Conservation (phyloP, 306 rosid genomes). For the Malus sieversii region DNA sequence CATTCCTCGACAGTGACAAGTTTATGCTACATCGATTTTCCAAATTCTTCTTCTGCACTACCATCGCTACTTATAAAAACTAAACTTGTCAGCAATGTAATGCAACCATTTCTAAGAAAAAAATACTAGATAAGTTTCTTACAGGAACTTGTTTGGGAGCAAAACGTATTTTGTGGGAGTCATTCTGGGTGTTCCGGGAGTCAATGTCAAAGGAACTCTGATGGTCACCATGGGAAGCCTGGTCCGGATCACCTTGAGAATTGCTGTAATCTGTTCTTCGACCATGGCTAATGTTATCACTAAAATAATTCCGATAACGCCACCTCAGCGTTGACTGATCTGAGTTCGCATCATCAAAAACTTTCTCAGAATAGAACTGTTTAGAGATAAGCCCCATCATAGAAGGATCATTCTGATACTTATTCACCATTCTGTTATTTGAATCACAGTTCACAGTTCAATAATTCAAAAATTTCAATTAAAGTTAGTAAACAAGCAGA, state of each 20-base stretch:
- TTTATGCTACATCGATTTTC: background rate
- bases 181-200: constrained; percentile 1
- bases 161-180: constrained; percentile 18
- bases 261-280: constrained; percentile 24
- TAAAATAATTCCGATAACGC: constrained; percentile 70
- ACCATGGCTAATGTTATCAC: constrained; percentile 38
- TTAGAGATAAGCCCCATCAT: constrained; percentile 49
- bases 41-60: background rate
- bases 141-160: constrained; percentile 40
- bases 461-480: background rate
- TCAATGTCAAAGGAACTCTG: constrained; percentile 20
- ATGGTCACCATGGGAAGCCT: constrained; percentile 26
- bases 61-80: background rate
- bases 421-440: constrained; percentile 53
- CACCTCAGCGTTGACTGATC: constrained; percentile 55
- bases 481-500: background rate
- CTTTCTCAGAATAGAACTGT: constrained; percentile 61
- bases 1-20: background rate
- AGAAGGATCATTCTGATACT: constrained; percentile 36
- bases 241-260: constrained; percentile 21
- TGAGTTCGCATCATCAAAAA: constrained; percentile 62
- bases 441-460: constrained; percentile 6
- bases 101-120: background rate
- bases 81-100: background rate
- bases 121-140: constrained; percentile 20